These are phyloP conservation scores for Arthrobotrys megalospora DNA, from an alignment of 2,329 filamentous ascomycete species.

Conservation along the genomic window DNA sequence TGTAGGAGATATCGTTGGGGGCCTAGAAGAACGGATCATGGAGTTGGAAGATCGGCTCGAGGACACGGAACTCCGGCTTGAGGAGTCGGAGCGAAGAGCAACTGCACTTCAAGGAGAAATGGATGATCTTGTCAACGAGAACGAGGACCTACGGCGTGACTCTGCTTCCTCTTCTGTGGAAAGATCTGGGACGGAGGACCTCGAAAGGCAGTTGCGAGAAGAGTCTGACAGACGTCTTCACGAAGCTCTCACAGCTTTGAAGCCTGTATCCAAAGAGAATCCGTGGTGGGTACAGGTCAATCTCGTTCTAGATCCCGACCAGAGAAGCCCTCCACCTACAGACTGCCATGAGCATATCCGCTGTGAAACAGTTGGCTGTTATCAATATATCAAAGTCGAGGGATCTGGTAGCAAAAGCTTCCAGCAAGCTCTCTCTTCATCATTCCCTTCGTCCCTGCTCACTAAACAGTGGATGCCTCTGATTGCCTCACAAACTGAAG, in stretches of 20 bases:
- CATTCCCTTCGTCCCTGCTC: slow-evolving; percentile 44
- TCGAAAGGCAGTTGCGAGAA: slow-evolving; percentile 38
- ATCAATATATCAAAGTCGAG: slow-evolving; percentile 48
- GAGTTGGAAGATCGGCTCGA: slow-evolving; percentile 49
- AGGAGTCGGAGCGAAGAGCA: slow-evolving; percentile 49
- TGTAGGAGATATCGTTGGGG: slow-evolving; percentile 40
- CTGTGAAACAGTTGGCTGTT: slow-evolving; percentile 51
- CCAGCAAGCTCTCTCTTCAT: slow-evolving; percentile 31
- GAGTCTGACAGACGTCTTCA: slow-evolving; percentile 44
- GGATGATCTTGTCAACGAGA: slow-evolving; percentile 51
- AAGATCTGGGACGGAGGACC: slow-evolving; percentile 33
- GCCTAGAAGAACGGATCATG: slow-evolving; percentile 45
- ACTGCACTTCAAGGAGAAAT: slow-evolving; percentile 51
- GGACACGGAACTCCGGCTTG: slow-evolving; percentile 47
- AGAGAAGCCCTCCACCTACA: slow-evolving; percentile 29
- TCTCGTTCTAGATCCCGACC: slow-evolving; percentile 50
- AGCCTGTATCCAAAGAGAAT: slow-evolving; percentile 59
- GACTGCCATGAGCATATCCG: slow-evolving; percentile 48
- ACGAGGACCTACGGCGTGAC: slow-evolving; percentile 43
- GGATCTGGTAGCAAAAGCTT: slow-evolving; percentile 32
- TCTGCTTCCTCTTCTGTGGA: slow-evolving; percentile 30
- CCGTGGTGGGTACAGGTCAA: slow-evolving; percentile 59
- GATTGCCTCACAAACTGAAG: slow-evolving; percentile 27
- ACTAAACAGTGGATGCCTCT: slow-evolving; percentile 50
- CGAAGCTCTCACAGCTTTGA: slow-evolving; percentile 45